Conservation (phyloP, 78 protist species). For the Planoprotostelium fungivorum region DNA sequence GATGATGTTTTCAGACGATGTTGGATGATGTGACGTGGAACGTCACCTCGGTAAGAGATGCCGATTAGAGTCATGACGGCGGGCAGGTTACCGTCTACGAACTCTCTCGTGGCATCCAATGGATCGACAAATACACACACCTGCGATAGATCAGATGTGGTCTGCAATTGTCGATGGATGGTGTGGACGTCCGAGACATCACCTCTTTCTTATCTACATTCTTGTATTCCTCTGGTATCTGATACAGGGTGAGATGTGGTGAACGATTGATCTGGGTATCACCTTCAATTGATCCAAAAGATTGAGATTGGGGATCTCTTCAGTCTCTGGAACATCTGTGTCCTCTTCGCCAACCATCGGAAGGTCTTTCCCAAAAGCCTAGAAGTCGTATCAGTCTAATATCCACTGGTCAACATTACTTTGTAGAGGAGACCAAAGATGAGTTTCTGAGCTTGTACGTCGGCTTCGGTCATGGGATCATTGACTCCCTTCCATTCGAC, state of each 20-base stretch:
- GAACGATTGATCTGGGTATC: not conserved
- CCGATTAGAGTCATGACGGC: constrained; percentile 66
- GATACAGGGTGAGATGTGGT: not conserved
- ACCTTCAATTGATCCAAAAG: not conserved
- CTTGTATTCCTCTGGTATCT: not conserved
- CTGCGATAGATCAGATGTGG: not conserved
- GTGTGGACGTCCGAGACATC: not conserved
- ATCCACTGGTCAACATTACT: not conserved
- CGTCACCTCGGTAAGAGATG: constrained; percentile 6
- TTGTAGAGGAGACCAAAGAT: constrained; percentile 30
- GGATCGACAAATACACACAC: constrained; percentile 44
- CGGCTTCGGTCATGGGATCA: constrained; percentile 66
- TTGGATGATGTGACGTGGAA: not conserved
- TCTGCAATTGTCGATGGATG: not conserved
- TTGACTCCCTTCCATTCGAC: constrained; percentile 17
- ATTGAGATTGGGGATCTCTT: constrained; percentile 3
- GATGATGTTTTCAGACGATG: not conserved
- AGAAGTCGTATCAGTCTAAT: too few relatives aligned
- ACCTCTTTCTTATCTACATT: constrained; percentile 5
- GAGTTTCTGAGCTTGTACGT: constrained; percentile 42
- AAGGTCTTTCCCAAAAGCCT: constrained; percentile 13
- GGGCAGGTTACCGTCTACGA: constrained; percentile 27
- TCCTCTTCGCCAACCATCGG: constrained; percentile 53
- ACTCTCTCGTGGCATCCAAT: constrained; percentile 62
- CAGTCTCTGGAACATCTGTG: constrained; percentile 15